Conservation (phyloP, 2,329 filamentous ascomycete genomes). For the Trichophyton benhamiae region DNA sequence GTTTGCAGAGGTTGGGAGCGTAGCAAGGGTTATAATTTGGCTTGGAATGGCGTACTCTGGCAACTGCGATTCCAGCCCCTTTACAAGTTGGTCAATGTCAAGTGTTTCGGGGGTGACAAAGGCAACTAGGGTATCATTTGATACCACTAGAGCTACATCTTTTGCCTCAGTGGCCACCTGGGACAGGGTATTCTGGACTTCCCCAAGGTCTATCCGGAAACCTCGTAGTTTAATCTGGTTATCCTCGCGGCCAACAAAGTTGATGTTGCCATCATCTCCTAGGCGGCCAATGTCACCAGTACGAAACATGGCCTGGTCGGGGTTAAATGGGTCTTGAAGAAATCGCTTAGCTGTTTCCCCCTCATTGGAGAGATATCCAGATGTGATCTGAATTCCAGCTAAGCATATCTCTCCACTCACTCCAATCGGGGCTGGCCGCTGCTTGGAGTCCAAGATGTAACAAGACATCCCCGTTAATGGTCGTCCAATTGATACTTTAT, state of each 20-base stretch:
- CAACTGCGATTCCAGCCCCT: background rate
- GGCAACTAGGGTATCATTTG: background rate
- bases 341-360: constrained; percentile 23
- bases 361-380: constrained; percentile 30
- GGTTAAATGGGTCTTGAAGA: constrained; percentile 20
- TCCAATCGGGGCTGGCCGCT: constrained; percentile 22
- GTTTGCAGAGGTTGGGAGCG: background rate
- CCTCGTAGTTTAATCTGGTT: constrained; percentile 15
- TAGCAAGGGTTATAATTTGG: background rate
- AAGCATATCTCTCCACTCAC: constrained; percentile 33
- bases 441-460: constrained; percentile 1
- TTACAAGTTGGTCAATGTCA: background rate
- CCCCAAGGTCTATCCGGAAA: constrained; percentile 32
- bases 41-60: background rate
- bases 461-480: background rate
- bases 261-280: constrained; percentile 13
- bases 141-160: background rate
- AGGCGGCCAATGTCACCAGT: constrained; percentile 17
- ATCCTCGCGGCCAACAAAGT: constrained; percentile 16
- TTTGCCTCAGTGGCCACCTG: background rate
- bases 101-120: background rate
- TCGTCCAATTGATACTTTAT: background rate
- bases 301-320: constrained; percentile 12
- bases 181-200: constrained; percentile 22
- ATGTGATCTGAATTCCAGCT: constrained; percentile 33